Base-by-base conservation (phyloP, 2,329 filamentous ascomycete species). In the Aspergillus felis region DNA sequence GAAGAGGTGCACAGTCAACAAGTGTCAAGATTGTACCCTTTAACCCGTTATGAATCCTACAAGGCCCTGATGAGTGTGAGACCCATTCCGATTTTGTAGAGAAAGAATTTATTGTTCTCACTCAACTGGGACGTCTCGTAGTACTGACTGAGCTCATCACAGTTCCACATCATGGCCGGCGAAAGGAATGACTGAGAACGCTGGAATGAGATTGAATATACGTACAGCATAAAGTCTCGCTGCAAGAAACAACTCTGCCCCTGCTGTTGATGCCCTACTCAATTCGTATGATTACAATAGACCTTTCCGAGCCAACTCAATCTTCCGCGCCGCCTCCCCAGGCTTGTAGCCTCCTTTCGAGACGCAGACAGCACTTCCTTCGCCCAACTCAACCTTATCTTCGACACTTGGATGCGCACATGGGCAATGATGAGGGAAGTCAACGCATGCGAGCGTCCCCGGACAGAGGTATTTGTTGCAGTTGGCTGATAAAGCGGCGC, bases 401-500 rank as follows among this genome's bases (percentile, higher is more conserved):
- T 93, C 87, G 60, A 89, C 80, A 8, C 80, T 76, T 1, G 89
- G 87, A 79, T 89, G 96, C 1, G 91, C 82, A 77, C 94, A 99
- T 28, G 94, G 94, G 76, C 94, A 99, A 77, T 99, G 94, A 74
- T 97, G 93, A 1, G 94, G 92, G 78, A 96, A 94, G 73, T 95
- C 88, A 6, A 99, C 94, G 79, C 94, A 99, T 38, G 92, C 90
- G 59, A 99, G 84, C 0, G 94, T 97, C 63, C 91, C 91, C 2
- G 94, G 92, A 72, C 94, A 99, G 55, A 99, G 87, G 73, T 97
- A 99, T 66, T 93, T 92, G 68, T 90, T 86, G 81, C 94, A 99
- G 67, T 86, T 82, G n/a, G 92, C 90, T 90, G 68, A 22, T 28
- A 14, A 27, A 24, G 29, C 29, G 28, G 49, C 29, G 17, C 20